A percentile compares a stretch with the other conserved stretches of the same genome.
These are phyloP conservation scores for Imleria badia DNA, from an alignment of 768 basidiomycete genomes.

Conservation along the genomic window DNA sequence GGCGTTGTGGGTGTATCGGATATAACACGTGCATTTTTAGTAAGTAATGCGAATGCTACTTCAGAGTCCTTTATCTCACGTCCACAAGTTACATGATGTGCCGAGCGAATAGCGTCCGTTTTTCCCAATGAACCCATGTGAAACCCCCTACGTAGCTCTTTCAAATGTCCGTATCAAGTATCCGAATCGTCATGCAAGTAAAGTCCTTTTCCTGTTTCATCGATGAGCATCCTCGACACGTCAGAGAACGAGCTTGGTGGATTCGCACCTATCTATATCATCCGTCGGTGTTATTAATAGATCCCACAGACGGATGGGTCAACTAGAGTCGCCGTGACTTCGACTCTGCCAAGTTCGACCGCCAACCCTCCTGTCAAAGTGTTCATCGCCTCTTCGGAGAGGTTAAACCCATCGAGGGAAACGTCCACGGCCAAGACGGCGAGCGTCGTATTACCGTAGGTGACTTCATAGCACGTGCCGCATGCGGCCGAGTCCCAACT, in stretches of 20 bases:
- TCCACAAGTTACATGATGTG: background rate
- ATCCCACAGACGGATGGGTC: slow-evolving; percentile 48
- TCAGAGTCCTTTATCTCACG: background rate
- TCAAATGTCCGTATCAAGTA: background rate
- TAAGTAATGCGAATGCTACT: background rate
- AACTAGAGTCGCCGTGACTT: slow-evolving; percentile 45
- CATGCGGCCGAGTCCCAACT: slow-evolving; percentile 31
- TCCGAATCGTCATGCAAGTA: background rate
- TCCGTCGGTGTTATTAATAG: background rate
- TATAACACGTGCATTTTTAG: slow-evolving; percentile 21
- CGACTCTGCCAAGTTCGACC: slow-evolving; percentile 45
- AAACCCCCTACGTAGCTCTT: background rate
- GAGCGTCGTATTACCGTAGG: slow-evolving; percentile 23
- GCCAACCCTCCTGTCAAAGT: slow-evolving; percentile 49
- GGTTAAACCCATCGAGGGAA: slow-evolving; percentile 40
- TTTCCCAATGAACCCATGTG: background rate
- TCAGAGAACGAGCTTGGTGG: background rate
- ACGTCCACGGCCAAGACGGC: slow-evolving; percentile 30
- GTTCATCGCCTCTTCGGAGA: slow-evolving; percentile 56
- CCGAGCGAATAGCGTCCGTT: background rate
- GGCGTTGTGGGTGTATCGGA: slow-evolving; percentile 46
- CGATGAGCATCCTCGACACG: background rate
- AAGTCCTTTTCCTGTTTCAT: background rate
- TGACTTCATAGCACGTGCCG: slow-evolving; percentile 35
- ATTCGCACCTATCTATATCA: background rate